Base-by-base conservation (phyloP, 1,284 basidiomycete species). In the Ustilago curta region DNA sequence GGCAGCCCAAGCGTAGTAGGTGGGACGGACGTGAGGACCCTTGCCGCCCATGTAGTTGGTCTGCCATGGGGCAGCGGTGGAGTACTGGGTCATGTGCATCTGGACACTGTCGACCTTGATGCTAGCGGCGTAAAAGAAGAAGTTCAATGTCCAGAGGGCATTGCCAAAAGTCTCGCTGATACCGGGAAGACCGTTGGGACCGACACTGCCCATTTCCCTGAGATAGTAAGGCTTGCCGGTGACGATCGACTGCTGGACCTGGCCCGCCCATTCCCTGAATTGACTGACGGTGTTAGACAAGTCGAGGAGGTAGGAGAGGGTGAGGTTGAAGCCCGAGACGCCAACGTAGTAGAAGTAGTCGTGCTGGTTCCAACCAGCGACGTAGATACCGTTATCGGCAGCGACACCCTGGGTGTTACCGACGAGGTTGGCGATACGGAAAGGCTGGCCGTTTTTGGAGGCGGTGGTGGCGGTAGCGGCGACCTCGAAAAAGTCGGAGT, bases 281-380 rank as follows among this genome's bases (percentile, higher is more conserved):
- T 80, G 78, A 21, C 21, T 44, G 29, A 47, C 35, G 44, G 78
- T 80, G 2, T 37, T 32, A 4, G 67, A 70, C 16, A 80, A 69
- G 45, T 80, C 70, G 44, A 80, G 73, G 18, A 80, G 73, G 31
- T 35, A 35, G 18, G 48, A 31, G 25, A 73, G 40, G 35, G 70
- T 77, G 23, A 80, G 61, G n/a, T 53, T 48, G 59, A 58, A 77
- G 29, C 12, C 21, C n/a, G 62, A 68, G 23, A 80, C 78, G 57
- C 48, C 51, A 32, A 80, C 51, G 60, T 80, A 80, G 54, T 78
- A 80, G 60, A 62, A 80, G 66, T 80, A 80, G 56, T 80, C 78
- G 64, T 80, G 78, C 69, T 80, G 78, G 40, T 78, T 80, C 78
- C 78, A 80, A 12, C 78, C 78, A 18, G 76, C 76, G 42, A 80